Conservation (phyloP, 768 basidiomycete genomes). For the Tulasnella sp. region DNA sequence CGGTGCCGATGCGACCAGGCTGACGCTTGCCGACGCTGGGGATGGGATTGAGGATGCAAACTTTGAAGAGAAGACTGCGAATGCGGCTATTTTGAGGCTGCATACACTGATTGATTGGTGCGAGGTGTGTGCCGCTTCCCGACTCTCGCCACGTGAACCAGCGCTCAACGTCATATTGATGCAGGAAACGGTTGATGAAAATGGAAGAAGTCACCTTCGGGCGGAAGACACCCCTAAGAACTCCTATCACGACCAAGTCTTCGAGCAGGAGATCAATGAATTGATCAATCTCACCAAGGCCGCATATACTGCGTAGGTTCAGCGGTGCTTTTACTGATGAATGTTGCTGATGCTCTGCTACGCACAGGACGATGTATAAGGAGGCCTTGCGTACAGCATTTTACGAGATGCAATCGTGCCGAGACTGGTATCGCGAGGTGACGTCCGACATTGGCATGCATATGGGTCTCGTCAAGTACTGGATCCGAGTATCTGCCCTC, state of each 20-base stretch:
- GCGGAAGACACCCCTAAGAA: conserved; percentile 46
- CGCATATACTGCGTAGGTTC: conserved; percentile 67
- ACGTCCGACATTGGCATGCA: conserved; percentile 79
- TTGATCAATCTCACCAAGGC: conserved; percentile 71
- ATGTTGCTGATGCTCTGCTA: background rate
- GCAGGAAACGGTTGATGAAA: conserved; percentile 70
- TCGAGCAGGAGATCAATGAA: conserved; percentile 83
- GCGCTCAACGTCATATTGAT: background rate
- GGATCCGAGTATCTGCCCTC: conserved; percentile 72
- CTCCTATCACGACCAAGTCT: conserved; percentile 76
- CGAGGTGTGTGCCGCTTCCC: conserved; percentile 40
- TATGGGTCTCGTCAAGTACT: conserved; percentile 69
- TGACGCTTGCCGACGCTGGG: conserved; percentile 91
- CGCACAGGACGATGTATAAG: conserved; percentile 81
- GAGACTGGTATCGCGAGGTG: conserved; percentile 95
- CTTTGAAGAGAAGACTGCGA: conserved; percentile 97
- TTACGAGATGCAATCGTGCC: conserved; percentile 83
- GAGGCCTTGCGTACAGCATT: conserved; percentile 91
- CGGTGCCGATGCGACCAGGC: conserved; percentile 87
- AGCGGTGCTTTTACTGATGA: background rate
- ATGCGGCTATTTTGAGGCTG: conserved; percentile 87
- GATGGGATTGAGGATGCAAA: conserved; percentile 98
- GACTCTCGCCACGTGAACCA: background rate
- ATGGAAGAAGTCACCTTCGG: conserved; percentile 47
- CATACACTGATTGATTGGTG: conserved; percentile 89